These are phyloP conservation scores for Quercus robur DNA, from an alignment of 306 rosid genomes.

Conservation along the genomic window DNA sequence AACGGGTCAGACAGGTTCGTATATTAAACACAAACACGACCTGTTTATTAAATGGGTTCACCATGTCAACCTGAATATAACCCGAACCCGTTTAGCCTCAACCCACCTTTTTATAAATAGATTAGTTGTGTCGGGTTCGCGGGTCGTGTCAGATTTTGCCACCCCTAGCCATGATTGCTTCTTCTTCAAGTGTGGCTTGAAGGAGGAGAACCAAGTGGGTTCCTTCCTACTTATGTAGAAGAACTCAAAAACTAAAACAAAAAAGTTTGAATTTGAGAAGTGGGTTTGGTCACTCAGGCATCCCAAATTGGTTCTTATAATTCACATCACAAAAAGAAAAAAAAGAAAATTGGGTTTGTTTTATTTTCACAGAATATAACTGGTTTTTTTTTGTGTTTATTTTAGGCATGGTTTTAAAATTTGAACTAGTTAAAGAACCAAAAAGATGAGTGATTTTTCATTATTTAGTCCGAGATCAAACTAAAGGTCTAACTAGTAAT, in stretches of 20 bases:
- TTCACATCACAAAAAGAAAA: background rate
- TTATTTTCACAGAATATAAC: background rate
- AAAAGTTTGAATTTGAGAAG: constrained; percentile 8
- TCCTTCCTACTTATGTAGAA: constrained; percentile 76
- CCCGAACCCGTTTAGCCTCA: too few relatives aligned
- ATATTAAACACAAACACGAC: too few relatives aligned
- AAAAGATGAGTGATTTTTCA: too few relatives aligned
- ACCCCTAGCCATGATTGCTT: constrained; percentile 21
- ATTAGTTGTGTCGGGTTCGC: too few relatives aligned
- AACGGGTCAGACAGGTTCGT: accelerated
- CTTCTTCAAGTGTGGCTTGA: constrained; percentile 61
- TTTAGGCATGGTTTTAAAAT: too few relatives aligned
- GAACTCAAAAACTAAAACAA: constrained; percentile 19
- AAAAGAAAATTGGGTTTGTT: background rate
- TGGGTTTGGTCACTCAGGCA: constrained; percentile 2
- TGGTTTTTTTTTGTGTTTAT: background rate
- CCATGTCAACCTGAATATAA: too few relatives aligned
- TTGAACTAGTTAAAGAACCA: too few relatives aligned
- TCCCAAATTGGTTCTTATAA: constrained; percentile 3
- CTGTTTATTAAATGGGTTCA: too few relatives aligned
- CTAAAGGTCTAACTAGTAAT: too few relatives aligned
- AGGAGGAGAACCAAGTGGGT: constrained; percentile 31
- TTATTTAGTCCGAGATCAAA: too few relatives aligned
- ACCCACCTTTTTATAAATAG: too few relatives aligned
- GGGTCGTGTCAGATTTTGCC: accelerated